These are phyloP conservation scores for Fusarium albosuccineum DNA, from an alignment of 2,329 filamentous ascomycete genomes.

Conservation along the genomic window DNA sequence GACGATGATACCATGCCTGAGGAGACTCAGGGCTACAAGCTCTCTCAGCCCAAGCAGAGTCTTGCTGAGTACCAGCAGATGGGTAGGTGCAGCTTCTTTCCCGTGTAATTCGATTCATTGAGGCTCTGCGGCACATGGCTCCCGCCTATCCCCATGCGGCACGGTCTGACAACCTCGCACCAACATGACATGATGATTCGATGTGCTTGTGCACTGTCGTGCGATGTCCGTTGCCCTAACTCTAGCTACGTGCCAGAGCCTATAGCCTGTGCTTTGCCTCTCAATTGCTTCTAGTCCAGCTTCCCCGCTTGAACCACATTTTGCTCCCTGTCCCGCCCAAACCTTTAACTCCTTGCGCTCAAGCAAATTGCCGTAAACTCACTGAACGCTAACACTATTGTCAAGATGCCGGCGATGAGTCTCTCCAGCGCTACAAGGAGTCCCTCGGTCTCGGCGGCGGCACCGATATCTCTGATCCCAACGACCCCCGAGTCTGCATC, in stretches of 20 bases:
- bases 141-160: constrained; percentile 16
- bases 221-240: constrained; percentile 1
- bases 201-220: constrained; percentile 9
- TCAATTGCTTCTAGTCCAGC: background rate
- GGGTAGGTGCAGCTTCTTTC: constrained; percentile 69
- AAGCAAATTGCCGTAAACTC: background rate
- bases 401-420: constrained; percentile 82
- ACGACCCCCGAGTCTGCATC: constrained; percentile 90
- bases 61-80: constrained; percentile 94
- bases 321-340: background rate
- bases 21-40: constrained; percentile 96
- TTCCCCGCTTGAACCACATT: background rate
- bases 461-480: constrained; percentile 78
- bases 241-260: constrained; percentile 5
- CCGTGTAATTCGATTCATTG: constrained; percentile 5
- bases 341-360: background rate
- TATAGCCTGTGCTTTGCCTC: background rate
- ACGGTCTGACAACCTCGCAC: constrained; percentile 22
- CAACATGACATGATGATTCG: constrained; percentile 22
- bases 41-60: constrained; percentile 96
- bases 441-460: constrained; percentile 89
- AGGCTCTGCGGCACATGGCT: constrained; percentile 31
- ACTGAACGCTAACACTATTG: constrained; percentile 35
- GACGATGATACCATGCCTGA: constrained; percentile 88
- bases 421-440: constrained; percentile 96